These are phyloP conservation scores for Anthracocystis panici-leucophaei DNA, from an alignment of 1,284 basidiomycete genomes.

Conservation along the genomic window DNA sequence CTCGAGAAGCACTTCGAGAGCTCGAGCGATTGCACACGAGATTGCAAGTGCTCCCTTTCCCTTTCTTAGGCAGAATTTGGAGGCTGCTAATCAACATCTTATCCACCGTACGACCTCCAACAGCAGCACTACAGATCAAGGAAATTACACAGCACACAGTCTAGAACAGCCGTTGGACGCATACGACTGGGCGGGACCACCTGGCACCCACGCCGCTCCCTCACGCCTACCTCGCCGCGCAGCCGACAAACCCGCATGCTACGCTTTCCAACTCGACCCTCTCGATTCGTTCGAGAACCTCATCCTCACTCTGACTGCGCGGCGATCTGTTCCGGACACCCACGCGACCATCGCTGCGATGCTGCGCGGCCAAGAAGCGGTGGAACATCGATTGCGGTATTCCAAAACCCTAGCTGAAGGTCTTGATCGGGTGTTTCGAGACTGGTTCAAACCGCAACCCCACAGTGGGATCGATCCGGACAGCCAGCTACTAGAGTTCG, in stretches of 20 bases:
- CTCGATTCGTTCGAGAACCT: constrained; percentile 60
- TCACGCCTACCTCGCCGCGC: constrained; percentile 11
- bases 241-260: constrained; percentile 35
- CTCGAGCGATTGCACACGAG: constrained; percentile 40
- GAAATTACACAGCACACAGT: not conserved
- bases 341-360: constrained; percentile 25
- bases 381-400: constrained; percentile 34
- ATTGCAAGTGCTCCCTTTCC: constrained; percentile 46
- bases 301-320: constrained; percentile 50
- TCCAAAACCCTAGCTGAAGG: constrained; percentile 57
- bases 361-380: constrained; percentile 24
- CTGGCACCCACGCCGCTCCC: constrained; percentile 19
- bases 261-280: constrained; percentile 59
- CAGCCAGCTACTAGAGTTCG: constrained; percentile 43
- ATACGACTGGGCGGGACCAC: constrained; percentile 55
- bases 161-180: constrained; percentile 42
- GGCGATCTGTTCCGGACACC: constrained; percentile 21
- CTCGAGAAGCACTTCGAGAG: constrained; percentile 31
- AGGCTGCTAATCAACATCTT: constrained; percentile 25
- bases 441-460: constrained; percentile 49
- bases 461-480: constrained; percentile 11
- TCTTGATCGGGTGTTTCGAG: constrained; percentile 55
- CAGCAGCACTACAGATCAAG: not conserved
- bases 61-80: constrained; percentile 35
- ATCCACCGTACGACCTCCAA: constrained; percentile 10